A percentile compares a stretch with the other conserved stretches of the same genome.
Evolutionary conservation across 176 grass and related monocot species (phyloP).

Genomic region (Aegilops umbellulata): DNA sequence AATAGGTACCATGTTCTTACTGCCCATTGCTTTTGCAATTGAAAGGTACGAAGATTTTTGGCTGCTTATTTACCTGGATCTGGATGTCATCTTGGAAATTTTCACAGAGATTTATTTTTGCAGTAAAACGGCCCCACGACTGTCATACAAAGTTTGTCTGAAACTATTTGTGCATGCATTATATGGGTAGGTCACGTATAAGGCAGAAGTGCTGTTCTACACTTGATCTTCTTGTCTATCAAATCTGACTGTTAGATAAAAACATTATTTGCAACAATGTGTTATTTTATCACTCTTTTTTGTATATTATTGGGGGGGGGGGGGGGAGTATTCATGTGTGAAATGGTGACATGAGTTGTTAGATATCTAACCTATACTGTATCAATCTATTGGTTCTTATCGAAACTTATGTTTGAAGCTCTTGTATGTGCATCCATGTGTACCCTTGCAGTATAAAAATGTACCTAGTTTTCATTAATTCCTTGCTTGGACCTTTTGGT

Average conservation of each 20-base stretch:
- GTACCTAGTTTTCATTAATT: not conserved
- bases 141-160: constrained; percentile 25
- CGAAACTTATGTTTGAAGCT: not conserved
- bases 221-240: not conserved
- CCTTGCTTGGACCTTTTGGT: not conserved
- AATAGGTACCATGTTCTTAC: constrained; percentile 10
- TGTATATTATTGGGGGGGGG: not conserved
- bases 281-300: not conserved
- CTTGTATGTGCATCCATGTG: not conserved
- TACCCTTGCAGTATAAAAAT: not conserved
- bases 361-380: not conserved
- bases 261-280: not conserved
- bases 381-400: not conserved
- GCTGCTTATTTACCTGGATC: not conserved
- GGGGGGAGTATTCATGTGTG: not conserved
- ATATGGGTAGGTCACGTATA: constrained; percentile 24
- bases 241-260: not conserved
- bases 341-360: not conserved
- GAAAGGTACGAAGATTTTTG: constrained; percentile 34
- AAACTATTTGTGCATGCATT: constrained; percentile 36
- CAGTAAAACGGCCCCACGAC: constrained; percentile 19
- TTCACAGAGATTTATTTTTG: constrained; percentile 13
- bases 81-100: not conserved
- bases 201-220: not conserved
- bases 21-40: constrained; percentile 25